Conservation (phyloP, 1,139 yeast genomes). For the Torulaspora globosa region DNA sequence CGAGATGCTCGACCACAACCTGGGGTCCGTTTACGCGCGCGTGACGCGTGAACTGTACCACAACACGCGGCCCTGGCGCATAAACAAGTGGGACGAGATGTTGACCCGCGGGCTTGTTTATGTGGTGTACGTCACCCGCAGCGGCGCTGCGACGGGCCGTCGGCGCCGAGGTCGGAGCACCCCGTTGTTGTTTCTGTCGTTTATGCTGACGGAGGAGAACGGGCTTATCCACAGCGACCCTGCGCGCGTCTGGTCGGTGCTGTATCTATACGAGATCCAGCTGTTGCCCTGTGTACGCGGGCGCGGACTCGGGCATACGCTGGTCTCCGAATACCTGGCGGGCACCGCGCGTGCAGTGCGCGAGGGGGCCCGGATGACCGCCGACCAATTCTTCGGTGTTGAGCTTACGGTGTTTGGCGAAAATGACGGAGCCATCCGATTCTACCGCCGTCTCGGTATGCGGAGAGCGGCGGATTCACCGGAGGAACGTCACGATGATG, state of each 20-base stretch:
- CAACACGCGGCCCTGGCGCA: slow-evolving; percentile 24
- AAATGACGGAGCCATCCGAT: slow-evolving; percentile 25
- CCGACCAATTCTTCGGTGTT: slow-evolving; percentile 18
- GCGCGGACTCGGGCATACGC: slow-evolving; percentile 21
- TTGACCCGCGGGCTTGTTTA: slow-evolving; percentile 25
- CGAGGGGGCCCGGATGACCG: background rate
- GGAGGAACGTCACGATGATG: slow-evolving; percentile 9
- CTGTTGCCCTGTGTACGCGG: slow-evolving; percentile 17
- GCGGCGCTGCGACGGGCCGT: background rate
- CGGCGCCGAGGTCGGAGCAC: no score
- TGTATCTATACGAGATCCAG: slow-evolving; percentile 34
- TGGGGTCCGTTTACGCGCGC: slow-evolving; percentile 26
- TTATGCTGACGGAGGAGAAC: slow-evolving; percentile 28
- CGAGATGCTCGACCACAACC: slow-evolving; percentile 14
- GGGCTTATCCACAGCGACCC: slow-evolving; percentile 13
- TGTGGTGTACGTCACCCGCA: slow-evolving; percentile 22
- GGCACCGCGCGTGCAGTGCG: slow-evolving; percentile 1
- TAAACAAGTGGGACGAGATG: slow-evolving; percentile 31
- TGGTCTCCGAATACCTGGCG: slow-evolving; percentile 13
- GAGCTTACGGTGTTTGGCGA: slow-evolving; percentile 34
- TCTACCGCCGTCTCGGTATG: slow-evolving; percentile 27
- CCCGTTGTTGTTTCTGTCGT: slow-evolving; percentile 23
- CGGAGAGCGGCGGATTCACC: slow-evolving; percentile 26
- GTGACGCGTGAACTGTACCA: slow-evolving; percentile 23
- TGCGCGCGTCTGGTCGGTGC: slow-evolving; percentile 14